phyloP scores from a whole-genome alignment of 805 yeast species.

The Pichia cephalocereana region DNA sequence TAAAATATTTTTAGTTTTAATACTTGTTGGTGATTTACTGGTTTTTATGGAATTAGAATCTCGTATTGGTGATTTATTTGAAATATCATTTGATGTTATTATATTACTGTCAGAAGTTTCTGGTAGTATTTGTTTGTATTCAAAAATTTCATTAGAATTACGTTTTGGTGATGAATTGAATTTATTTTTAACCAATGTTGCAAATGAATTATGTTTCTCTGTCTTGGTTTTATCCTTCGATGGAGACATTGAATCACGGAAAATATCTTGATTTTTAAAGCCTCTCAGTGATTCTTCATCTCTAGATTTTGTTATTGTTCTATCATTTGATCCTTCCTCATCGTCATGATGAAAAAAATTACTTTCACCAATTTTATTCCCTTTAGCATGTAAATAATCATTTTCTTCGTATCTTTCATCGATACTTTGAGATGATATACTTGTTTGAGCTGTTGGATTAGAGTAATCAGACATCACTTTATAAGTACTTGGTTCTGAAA shows the following conservation, averaged over 20 bases:
- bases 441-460: conserved; percentile 23
- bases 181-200: neutral
- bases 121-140: conserved; percentile 1
- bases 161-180: neutral
- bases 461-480: conserved; percentile 25
- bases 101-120: neutral
- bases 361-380: too few relatives aligned
- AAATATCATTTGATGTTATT: neutral
- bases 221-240: neutral
- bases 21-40: conserved; percentile 17
- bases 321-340: neutral
- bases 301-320: neutral
- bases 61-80: neutral
- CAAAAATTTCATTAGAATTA: neutral
- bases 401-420: neutral
- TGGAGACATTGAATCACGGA: conserved; percentile 26
- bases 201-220: conserved; percentile 3
- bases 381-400: neutral
- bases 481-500: conserved; percentile 20
- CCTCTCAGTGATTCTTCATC: conserved; percentile 23
- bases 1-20: conserved; percentile 14
- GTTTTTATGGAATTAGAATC: conserved; percentile 13
- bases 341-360: neutral
- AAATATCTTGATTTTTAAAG: conserved; percentile 32
- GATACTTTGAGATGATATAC: conserved; percentile 12